These are phyloP conservation scores for Mucor indicus DNA, from an alignment of 371 early-diverging fungal species.

Conservation along the genomic window DNA sequence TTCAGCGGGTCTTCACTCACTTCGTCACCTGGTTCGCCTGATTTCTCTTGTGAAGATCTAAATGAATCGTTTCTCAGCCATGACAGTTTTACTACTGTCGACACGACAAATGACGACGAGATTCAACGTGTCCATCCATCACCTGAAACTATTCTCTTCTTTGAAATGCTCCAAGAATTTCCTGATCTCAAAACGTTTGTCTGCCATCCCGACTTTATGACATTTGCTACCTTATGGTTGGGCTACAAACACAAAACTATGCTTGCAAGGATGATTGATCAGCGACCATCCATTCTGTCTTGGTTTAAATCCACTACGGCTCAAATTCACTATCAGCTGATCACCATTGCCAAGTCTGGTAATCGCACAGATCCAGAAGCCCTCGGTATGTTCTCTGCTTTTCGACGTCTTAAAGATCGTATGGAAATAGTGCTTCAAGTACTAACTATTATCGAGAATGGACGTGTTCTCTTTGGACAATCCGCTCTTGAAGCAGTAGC, in stretches of 20 bases:
- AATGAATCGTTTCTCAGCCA: no score
- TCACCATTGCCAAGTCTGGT: not conserved
- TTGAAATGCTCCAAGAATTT: constrained; percentile 23
- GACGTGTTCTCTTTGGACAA: constrained; percentile 10
- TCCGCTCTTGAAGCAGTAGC: constrained; percentile 7
- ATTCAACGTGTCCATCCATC: not conserved
- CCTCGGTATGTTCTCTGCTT: constrained; percentile 20
- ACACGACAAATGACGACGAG: not conserved
- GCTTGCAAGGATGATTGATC: constrained; percentile 12
- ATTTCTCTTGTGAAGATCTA: no score
- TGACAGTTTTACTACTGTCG: no score
- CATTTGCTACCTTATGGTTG: constrained; percentile 28
- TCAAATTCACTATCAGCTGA: constrained; percentile 13
- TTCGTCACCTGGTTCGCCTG: no score
- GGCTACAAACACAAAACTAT: constrained; percentile 16
- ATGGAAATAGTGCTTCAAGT: constrained; percentile 17
- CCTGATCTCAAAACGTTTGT: constrained; percentile 26
- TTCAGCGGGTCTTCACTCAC: no score
- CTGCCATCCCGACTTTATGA: constrained; percentile 17
- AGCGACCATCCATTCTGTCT: constrained; percentile 4
- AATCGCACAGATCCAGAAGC: not conserved
- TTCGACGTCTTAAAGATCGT: constrained; percentile 14
- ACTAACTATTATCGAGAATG: constrained; percentile 17
- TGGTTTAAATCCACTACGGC: constrained; percentile 12
- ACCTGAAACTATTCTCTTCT: not conserved